These are phyloP conservation scores for Sarocladium kiliense DNA, from an alignment of 2,329 filamentous ascomycete genomes.

Conservation along the genomic window DNA sequence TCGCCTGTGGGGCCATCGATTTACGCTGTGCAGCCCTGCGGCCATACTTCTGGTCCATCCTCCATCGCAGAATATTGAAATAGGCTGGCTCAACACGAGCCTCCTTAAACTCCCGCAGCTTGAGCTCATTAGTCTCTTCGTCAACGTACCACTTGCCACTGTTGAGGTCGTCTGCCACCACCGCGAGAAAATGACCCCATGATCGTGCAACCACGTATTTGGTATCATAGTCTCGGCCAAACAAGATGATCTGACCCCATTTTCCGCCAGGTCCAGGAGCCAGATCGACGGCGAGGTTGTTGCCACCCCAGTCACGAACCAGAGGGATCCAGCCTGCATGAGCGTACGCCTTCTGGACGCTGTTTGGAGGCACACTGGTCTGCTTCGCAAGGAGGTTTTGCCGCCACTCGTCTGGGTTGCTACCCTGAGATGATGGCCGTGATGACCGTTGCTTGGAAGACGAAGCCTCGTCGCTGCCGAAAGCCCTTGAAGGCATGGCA, in stretches of 20 bases:
- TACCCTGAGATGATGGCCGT: slow-evolving; percentile 40
- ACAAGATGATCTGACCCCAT: slow-evolving; percentile 96
- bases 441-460: slow-evolving; percentile 56
- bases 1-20: slow-evolving; percentile 39
- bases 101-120: slow-evolving; percentile 85
- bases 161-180: slow-evolving; percentile 83
- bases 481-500: slow-evolving; percentile 64
- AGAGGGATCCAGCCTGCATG: slow-evolving; percentile 95
- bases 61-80: slow-evolving; percentile 91
- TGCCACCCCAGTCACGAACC: slow-evolving; percentile 96
- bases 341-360: slow-evolving; percentile 87
- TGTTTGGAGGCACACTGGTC: slow-evolving; percentile 78
- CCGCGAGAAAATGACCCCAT: slow-evolving; percentile 82
- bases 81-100: slow-evolving; percentile 87
- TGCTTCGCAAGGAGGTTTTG: slow-evolving; percentile 80
- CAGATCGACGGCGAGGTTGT: slow-evolving; percentile 91
- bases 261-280: slow-evolving; percentile 83
- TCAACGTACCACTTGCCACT: slow-evolving; percentile 90
- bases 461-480: slow-evolving; percentile 61
- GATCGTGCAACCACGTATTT: slow-evolving; percentile 95
- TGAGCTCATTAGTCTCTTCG: slow-evolving; percentile 86
- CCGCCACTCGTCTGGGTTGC: slow-evolving; percentile 65
- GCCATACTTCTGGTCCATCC: slow-evolving; percentile 92
- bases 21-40: slow-evolving; percentile 53
- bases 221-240: slow-evolving; percentile 95